Percentiles rank a stretch among this genome's conserved stretches.
These are phyloP conservation scores for Pichia cabralensis DNA, from an alignment of 805 yeast species.

Conservation along the genomic window DNA sequence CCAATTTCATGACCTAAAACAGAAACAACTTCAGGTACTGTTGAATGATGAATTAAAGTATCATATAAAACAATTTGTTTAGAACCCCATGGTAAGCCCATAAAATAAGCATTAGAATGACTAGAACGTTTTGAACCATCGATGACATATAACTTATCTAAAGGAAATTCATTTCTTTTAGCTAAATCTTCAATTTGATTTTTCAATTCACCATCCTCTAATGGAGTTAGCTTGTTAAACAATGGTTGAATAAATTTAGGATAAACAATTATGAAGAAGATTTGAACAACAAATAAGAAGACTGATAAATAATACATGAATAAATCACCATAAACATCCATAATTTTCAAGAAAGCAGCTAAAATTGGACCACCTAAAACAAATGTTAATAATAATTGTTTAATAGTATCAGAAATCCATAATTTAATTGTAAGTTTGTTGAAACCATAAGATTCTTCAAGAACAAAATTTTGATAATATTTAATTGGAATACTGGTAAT, in stretches of 20 bases:
- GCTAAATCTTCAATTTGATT: constrained; percentile 76
- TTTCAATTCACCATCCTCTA: constrained; percentile 84
- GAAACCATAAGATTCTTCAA: constrained; percentile 90
- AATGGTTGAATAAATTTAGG: constrained; percentile 88
- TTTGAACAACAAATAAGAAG: constrained; percentile 61
- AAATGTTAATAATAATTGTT: constrained; percentile 42
- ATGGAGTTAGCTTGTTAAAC: constrained; percentile 84
- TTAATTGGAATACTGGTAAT: constrained; percentile 56
- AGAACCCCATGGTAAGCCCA: constrained; percentile 89
- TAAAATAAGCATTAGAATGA: constrained; percentile 94
- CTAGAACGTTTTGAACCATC: constrained; percentile 97
- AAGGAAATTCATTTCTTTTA: constrained; percentile 67
- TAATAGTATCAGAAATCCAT: constrained; percentile 67
- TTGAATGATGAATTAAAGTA: constrained; percentile 73
- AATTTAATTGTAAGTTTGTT: constrained; percentile 69
- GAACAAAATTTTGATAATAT: constrained; percentile 71
- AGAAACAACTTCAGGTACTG: constrained; percentile 77
- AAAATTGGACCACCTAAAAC: constrained; percentile 64
- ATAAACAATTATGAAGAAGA: constrained; percentile 61
- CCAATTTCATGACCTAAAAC: constrained; percentile 98
- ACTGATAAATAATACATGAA: constrained; percentile 75
- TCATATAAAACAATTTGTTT: constrained; percentile 93
- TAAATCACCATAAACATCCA: constrained; percentile 67
- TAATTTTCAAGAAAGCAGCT: constrained; percentile 69
- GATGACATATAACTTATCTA: constrained; percentile 73